Conservation (phyloP, 306 rosid species). For the Gastrolobium bilobum region DNA sequence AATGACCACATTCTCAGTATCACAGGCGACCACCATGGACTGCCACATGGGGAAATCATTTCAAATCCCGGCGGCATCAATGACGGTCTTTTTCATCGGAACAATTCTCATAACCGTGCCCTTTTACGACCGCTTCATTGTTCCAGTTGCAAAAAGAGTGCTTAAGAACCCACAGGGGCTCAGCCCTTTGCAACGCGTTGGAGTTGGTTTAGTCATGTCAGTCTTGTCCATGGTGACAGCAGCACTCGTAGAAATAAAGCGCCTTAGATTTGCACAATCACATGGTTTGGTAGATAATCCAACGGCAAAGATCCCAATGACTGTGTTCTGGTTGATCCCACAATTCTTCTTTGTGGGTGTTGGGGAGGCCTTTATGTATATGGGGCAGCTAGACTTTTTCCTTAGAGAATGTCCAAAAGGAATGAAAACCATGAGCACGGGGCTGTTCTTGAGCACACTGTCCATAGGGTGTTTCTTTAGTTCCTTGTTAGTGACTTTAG, state of each 20-base stretch:
- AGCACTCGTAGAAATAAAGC: slow-evolving; percentile 66
- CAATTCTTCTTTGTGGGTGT: slow-evolving; percentile 85
- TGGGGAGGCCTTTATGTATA: slow-evolving; percentile 88
- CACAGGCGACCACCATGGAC: slow-evolving; percentile 91
- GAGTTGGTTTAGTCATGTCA: slow-evolving; percentile 73
- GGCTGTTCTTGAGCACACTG: slow-evolving; percentile 82
- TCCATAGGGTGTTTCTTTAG: slow-evolving; percentile 87
- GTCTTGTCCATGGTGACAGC: slow-evolving; percentile 68
- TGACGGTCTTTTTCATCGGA: slow-evolving; percentile 81
- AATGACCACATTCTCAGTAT: slow-evolving; percentile 88
- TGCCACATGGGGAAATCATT: slow-evolving; percentile 76
- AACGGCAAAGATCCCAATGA: slow-evolving; percentile 55
- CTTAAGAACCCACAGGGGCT: slow-evolving; percentile 68
- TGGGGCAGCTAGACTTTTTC: slow-evolving; percentile 87
- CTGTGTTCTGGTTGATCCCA: slow-evolving; percentile 84
- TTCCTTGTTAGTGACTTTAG: slow-evolving; percentile 71
- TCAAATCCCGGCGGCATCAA: slow-evolving; percentile 80
- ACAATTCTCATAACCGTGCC: slow-evolving; percentile 82
- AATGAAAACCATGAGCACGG: slow-evolving; percentile 95
- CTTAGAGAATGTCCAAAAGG: slow-evolving; percentile 89
- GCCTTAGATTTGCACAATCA: slow-evolving; percentile 54
- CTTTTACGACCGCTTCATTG: slow-evolving; percentile 68
- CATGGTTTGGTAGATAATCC: slow-evolving; percentile 52
- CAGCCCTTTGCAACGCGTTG: slow-evolving; percentile 75
- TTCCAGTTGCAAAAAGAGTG: slow-evolving; percentile 56